Conservation (phyloP, 2,329 filamentous ascomycete genomes). For the Beauveria varroae region DNA sequence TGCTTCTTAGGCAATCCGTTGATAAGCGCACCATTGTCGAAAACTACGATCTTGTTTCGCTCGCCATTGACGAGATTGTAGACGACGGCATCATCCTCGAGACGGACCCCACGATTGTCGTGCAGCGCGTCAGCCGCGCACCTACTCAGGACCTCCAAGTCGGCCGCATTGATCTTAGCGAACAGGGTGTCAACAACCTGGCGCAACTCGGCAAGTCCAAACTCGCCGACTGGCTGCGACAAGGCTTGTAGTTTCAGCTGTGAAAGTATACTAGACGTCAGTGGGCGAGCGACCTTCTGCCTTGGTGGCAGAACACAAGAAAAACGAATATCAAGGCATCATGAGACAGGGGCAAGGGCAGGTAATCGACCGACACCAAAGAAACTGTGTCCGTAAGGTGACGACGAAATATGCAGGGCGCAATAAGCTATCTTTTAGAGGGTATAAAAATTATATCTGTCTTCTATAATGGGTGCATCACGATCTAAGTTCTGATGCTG, state of each 20-base stretch:
- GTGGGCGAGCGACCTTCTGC: neutral
- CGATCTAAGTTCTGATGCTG: constrained; percentile 53
- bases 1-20: constrained; percentile 68
- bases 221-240: constrained; percentile 81
- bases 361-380: neutral
- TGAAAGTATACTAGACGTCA: neutral
- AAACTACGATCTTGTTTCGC: constrained; percentile 93
- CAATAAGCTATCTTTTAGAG: constrained; percentile 7
- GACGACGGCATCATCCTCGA: constrained; percentile 96
- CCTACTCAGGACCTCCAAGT: constrained; percentile 86
- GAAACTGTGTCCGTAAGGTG: neutral
- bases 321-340: constrained; percentile 3
- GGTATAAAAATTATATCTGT: constrained; percentile 19
- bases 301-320: neutral
- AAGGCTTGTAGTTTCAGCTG: constrained; percentile 53
- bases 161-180: constrained; percentile 89
- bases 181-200: constrained; percentile 89
- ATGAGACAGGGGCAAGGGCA: neutral
- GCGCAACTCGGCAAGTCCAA: constrained; percentile 92
- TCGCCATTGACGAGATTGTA: constrained; percentile 91
- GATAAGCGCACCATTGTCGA: constrained; percentile 97
- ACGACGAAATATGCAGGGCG: neutral
- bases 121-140: constrained; percentile 84
- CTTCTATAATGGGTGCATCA: constrained; percentile 30
- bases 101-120: constrained; percentile 90